phyloP scores from a whole-genome alignment of 768 basidiomycete genomes.

The Rhizopogon vesiculosus region DNA sequence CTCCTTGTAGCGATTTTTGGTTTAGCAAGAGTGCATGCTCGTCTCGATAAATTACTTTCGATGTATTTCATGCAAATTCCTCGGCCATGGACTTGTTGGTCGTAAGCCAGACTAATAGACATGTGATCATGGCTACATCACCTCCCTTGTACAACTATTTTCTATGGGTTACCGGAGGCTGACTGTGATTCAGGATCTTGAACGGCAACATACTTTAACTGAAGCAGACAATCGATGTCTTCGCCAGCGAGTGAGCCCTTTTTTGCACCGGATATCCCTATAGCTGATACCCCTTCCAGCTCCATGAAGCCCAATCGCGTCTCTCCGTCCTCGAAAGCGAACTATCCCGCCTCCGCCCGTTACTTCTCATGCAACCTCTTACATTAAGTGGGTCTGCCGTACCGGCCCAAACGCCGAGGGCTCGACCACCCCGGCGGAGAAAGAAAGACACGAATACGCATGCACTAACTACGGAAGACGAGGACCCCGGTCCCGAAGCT shows the following conservation, averaged over 20 bases:
- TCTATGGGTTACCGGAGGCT: constrained; percentile 3
- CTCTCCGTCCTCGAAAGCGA: constrained; percentile 58
- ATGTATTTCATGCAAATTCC: background rate
- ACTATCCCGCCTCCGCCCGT: constrained; percentile 57
- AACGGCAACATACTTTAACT: constrained; percentile 42
- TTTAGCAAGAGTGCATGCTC: background rate
- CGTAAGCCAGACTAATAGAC: background rate
- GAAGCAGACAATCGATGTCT: constrained; percentile 61
- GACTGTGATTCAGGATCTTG: constrained; percentile 42
- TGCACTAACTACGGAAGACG: constrained; percentile 18
- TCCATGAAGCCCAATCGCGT: constrained; percentile 53
- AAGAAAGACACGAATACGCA: constrained; percentile 15
- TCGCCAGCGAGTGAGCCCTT: constrained; percentile 51
- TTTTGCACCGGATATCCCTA: background rate
- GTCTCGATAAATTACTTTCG: background rate
- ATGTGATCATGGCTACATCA: background rate
- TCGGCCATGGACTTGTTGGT: background rate
- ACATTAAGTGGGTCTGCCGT: constrained; percentile 13
- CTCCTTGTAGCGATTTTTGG: background rate
- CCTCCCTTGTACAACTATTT: background rate
- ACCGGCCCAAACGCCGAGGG: constrained; percentile 14
- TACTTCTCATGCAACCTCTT: constrained; percentile 62
- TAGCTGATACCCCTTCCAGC: constrained; percentile 31
- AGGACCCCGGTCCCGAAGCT: constrained; percentile 14
- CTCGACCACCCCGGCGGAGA: constrained; percentile 22